Base-by-base conservation (phyloP, 257 asterid species). In the Anisodus acutangulus region DNA sequence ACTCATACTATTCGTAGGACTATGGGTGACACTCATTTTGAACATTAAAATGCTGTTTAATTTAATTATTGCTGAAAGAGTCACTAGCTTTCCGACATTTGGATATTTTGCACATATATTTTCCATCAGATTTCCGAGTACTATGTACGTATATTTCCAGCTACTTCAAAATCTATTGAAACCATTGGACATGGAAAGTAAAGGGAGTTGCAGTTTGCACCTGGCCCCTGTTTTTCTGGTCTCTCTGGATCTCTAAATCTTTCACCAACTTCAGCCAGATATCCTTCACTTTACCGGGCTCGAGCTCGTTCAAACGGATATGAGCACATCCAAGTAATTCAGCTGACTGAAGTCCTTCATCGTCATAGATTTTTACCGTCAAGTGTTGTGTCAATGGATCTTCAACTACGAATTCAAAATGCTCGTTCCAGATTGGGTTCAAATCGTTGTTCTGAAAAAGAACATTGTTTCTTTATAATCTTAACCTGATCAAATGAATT, bases 361-460 rank as follows among this genome's bases (percentile, higher is more conserved):
- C 98, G 22, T 97, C 99, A 43, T 88, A 97, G 68, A 97, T 83
- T 88, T 87, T 94, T 85, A 97, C 66, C 45, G 97, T 93, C 89
- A 97, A 87, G 87, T 88, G 88, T 82, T 97, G 99, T 62, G 98
- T 95, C 2, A 93, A 85, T 17, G 59, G 78, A 87, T 97, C 99
- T 89, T 97, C 99, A 7, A 95, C 97, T 37, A 89, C 91, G 85
- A 97, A 91, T 85, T 91, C 98, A 86, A 92, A 97, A 72, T 95
- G 98, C 85, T 93, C 98, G 57, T 95, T 97, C 99, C 99, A 97
- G 19, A 97, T 91, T 13, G 99, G 99, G 85, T 89, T 93, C 78
- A 87, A 41, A 78, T 90, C 84, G 84, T 97, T 95, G 91, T 89
- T 92, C 99, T 96, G 63, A 51, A 71, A 51, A 39, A 79, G 7